Percentiles rank a stretch among this genome's conserved stretches.
These are phyloP conservation scores for Aquilaria sinensis DNA, from an alignment of 345 rosid genomes.

Conservation along the genomic window DNA sequence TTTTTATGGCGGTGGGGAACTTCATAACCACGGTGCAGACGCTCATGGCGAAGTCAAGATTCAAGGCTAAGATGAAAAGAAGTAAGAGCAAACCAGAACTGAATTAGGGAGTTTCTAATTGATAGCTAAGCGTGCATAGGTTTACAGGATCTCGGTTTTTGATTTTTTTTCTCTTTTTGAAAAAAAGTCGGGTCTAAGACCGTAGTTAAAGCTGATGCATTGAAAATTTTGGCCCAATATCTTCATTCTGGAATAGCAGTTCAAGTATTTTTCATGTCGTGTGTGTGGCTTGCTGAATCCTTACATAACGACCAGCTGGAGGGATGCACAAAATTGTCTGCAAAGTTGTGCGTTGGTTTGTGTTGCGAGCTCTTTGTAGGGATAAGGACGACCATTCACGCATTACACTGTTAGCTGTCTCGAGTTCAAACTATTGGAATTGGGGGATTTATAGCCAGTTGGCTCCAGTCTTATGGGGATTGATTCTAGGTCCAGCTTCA, in stretches of 20 bases:
- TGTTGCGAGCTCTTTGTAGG: no score
- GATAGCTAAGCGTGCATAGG: constrained; percentile 16
- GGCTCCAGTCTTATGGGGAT: no score
- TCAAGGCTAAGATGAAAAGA: constrained; percentile 95
- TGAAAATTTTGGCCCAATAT: neutral
- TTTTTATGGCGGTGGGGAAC: constrained; percentile 93
- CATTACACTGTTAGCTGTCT: no score
- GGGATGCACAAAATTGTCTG: constrained; percentile 3
- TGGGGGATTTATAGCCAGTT: no score
- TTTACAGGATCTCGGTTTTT: constrained; percentile 22
- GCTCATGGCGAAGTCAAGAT: constrained; percentile 74
- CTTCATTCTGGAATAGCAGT: neutral
- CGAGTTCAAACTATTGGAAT: no score
- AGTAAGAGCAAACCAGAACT: constrained; percentile 77
- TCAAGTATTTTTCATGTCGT: neutral
- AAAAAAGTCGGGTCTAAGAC: constrained; percentile 4
- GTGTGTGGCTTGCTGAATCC: neutral
- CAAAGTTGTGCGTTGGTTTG: neutral
- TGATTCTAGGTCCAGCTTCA: no score
- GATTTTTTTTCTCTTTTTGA: constrained; percentile 2
- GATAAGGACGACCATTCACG: no score
- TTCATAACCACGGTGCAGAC: constrained; percentile 81
- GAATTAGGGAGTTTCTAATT: constrained; percentile 24
- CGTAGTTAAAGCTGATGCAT: constrained; percentile 13
- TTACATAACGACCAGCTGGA: neutral